Evolutionary conservation across 202 grass and related monocot species (phyloP), one percentile per base, ranked within the genome.

Genomic region (Schoenoplectus triqueter): DNA sequence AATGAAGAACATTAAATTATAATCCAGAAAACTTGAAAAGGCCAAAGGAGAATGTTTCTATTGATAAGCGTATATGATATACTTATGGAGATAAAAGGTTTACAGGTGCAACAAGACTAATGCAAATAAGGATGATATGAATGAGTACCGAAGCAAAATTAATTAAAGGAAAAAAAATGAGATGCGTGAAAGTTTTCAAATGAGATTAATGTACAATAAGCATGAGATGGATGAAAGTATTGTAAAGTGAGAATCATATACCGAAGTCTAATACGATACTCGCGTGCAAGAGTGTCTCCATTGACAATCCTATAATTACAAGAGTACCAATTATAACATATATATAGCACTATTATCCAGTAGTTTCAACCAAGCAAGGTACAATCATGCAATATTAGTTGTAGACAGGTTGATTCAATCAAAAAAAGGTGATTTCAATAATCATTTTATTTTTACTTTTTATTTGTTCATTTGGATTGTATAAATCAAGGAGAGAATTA

Each of bases 221-320:
- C 56, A 75, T 22, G 20, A 55, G 18, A 75, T 39, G 7, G 51
- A 74, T 52, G 8, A 10, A 75, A 13, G 19, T 14, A 55, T 50
- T 7, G 39, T 78, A 20, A 31, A 45, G 51, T 51, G 31, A 65
- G 18, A 60, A 83, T 20, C 17, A 69, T n/a, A 78, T 91, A 94
- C 92, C 88, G 90, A 76, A 92, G 82, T 84, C 94, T 89, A 18
- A 94, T 89, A 75, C 88, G 76, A 59, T 94, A 94, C 84, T 92
- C 89, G 50, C 73, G 85, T 48, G 86, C 87, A 10, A 97, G 87
- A 47, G 81, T 87, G 31, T 92, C 88, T 22, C 9, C 84, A 6
- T 6, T 80, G 56, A 64, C 17, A 71, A 86, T 21, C 87, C 61
- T 86, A 71, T 52, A 61, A 67, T 73, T 60, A 18, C 54, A 57